Conservation (phyloP, 2,329 filamentous ascomycete species). For the Botrytis sinoallii region DNA sequence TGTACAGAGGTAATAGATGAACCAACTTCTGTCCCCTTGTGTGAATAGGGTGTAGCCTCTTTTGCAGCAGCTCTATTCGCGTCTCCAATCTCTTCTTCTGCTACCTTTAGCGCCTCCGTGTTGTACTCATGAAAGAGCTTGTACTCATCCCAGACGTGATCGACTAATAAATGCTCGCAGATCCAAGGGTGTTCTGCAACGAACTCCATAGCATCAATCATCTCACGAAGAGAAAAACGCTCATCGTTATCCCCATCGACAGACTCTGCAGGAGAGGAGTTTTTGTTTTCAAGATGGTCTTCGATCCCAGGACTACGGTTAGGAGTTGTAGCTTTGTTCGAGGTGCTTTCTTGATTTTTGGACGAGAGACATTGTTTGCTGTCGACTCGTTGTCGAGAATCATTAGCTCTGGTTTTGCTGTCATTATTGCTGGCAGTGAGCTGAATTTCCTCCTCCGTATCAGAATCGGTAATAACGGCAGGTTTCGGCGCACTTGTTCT, state of each 20-base stretch:
- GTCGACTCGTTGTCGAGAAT: neutral
- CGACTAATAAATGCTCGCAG: neutral
- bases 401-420: neutral
- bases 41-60: neutral
- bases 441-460: neutral
- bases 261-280: neutral
- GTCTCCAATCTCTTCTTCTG: neutral
- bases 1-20: too few species aligned
- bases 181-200: neutral
- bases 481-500: neutral
- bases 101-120: neutral
- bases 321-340: neutral
- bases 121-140: conserved; percentile 6
- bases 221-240: neutral
- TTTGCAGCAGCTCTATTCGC: neutral
- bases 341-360: neutral
- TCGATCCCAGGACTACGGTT: neutral
- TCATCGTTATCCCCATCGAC: neutral
- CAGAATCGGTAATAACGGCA: neutral
- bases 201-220: conserved; percentile 10
- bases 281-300: neutral
- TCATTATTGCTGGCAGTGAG: neutral
- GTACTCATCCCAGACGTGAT: conserved; percentile 8
- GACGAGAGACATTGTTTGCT: neutral
- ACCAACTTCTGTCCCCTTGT: neutral